These are phyloP conservation scores for Hypomyces perniciosus DNA, from an alignment of 2,329 filamentous ascomycete genomes.

Conservation along the genomic window DNA sequence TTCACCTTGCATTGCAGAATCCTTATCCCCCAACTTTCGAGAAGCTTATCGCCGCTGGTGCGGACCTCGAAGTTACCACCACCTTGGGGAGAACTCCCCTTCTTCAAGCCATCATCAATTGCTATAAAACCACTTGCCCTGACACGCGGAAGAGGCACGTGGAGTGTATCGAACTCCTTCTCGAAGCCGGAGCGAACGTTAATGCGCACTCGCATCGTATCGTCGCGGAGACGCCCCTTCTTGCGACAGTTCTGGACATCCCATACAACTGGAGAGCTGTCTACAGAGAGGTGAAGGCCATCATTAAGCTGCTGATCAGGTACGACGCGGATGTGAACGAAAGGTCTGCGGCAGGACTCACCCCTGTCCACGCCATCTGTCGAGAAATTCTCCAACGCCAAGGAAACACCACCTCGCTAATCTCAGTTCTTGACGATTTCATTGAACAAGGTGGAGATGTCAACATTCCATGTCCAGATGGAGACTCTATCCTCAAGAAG, in stretches of 20 bases:
- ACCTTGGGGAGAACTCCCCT: constrained; percentile 1
- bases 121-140: neutral
- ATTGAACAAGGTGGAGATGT: neutral
- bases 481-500: neutral
- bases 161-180: neutral
- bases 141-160: neutral
- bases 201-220: neutral
- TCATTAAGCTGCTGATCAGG: neutral
- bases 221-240: neutral
- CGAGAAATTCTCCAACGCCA: neutral
- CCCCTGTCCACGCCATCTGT: neutral
- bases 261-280: neutral
- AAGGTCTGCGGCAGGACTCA: neutral
- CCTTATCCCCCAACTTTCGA: neutral
- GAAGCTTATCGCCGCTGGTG: neutral
- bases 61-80: neutral
- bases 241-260: neutral
- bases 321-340: constrained; percentile 2
- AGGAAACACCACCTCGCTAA: neutral
- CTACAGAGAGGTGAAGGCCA: neutral
- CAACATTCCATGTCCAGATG: neutral
- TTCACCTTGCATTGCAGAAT: neutral
- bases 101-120: neutral
- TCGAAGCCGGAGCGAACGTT: neutral
- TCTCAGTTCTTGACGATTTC: neutral